Base-by-base conservation (phyloP, 2,329 filamentous ascomycete genomes). In the Colletotrichum sp. region DNA sequence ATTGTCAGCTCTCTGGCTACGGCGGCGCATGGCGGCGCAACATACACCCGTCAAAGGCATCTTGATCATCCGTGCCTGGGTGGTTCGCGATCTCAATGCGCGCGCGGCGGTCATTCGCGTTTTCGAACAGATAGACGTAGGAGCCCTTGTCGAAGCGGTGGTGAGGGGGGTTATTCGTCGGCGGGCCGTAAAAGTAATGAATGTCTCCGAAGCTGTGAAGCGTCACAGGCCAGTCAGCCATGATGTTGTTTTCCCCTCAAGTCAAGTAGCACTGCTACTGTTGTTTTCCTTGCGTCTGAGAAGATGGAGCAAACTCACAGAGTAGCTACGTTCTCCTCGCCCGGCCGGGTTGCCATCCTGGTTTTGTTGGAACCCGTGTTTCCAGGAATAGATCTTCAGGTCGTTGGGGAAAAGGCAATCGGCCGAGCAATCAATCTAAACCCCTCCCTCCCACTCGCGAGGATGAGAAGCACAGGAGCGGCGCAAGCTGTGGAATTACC, bases 91-190 rank as follows among this genome's bases (percentile, higher is more conserved):
- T 88, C 84, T 96, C 95, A 78, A 96, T 87, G 79, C 94, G 93
- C 78, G 93, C 93, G 76, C 91, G 89, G 77, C 92, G 89, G 79
- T 93, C 90, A 76, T 87, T 88, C 15, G 93, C 90, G 82, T 95
- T 94, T 83, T 96, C 93, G 83, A 95, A 96, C 8, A 96, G 87
- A 82, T 96, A 96, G 73, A 96, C 90, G 83, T 96, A 96, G 9
- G 94, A 96, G 63, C 92, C 91, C 83, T 94, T 94, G 84, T 95
- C 93, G 83, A 96, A 96, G 68, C 94, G 92, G 84, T 96, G 93
- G 83, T 96, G 95, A n/a, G 89, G 91, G 34, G 94, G 94, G 72
- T 90, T 92, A 72, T 89, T 88, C 8, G 89, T 88, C 4, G 93
- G 92, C n/a, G 92, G 89, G 30, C 90, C 90, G 85, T 96, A 95